Evolutionary conservation across 2,329 filamentous ascomycete species (phyloP), one percentile per base, ranked within the genome.

Genomic region (Fusarium tupiense): DNA sequence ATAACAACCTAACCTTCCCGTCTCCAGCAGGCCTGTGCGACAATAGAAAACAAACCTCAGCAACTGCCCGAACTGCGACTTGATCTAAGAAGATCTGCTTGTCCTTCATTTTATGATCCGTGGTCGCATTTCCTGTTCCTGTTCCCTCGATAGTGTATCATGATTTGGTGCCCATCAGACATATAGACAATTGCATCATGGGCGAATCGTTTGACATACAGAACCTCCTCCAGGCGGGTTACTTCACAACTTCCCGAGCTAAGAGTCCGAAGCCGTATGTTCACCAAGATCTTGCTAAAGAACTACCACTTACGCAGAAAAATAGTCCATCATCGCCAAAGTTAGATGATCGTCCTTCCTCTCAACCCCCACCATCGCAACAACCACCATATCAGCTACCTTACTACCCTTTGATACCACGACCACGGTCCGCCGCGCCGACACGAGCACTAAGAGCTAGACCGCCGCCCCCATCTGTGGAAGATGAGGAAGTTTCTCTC

Each of bases 401-500:
- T 24, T 67, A 77, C 60, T 61, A 78, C 29, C 47, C 69, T 50
- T 46, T 72, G 63, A 60, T 68, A 49, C 49, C 73, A 20, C 73
- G 75, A 24, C 53, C 68, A 16, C 70, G 68, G 35, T 74, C 77
- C 38, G 53, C 69, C 31, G 47, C 61, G 20, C 61, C 64, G 49
- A 49, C 69, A 50, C 75, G 75, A 49, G 53, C 62, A 44, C 63
- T 78, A 49, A 81, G 72, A 62, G 77, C 80, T 69, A 86, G 85
- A 79, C 91, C 92, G 11, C 92, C 92, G 4, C 85, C 86, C 24
- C 91, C 92, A 8, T 90, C 82, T 41, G 91, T 92, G 54, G 93
- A 95, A 80, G 92, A 95, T 79, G 93, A 94, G 80, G 83, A 80
- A 22, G 86, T 85, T 20, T 89, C 92, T 13, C 81, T 94, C 43